Base-by-base conservation (phyloP, 2,329 filamentous ascomycete species). In the Calonectria henricotiae region DNA sequence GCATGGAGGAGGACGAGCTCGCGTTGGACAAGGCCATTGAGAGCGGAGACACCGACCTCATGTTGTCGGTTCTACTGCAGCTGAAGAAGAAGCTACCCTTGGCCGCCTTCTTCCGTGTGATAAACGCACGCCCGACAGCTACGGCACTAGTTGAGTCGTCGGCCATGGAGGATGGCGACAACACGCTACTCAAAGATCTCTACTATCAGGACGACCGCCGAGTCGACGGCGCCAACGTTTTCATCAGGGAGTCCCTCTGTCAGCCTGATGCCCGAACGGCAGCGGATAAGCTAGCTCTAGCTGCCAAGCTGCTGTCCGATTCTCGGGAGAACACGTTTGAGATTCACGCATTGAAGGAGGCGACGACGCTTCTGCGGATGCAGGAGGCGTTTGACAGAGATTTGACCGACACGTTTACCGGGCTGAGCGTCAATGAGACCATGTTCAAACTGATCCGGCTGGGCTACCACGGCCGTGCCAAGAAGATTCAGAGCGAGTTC, bases 121-220 rank as follows among this genome's bases (percentile, higher is more conserved):
- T 98, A 83, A 98, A 95, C 81, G 90, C 89, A 64, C 91, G 95
- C 1, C 95, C 96, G 0, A 89, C 94, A 30, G 96, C 96, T 4
- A 95, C 94, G 2, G 94, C 96, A 0, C 89, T 99, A 12, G 94
- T 99, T 27, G 96, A 99, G 82, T 89, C 94, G 1, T 92, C 92
- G 0, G 96, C 96, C 0, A 80, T 84, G 51, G 86, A 89, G 62
- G 90, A 94, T 62, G 85, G 83, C 23, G 93, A 97, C 77, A 95
- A 97, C 76, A 88, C 89, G 0, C 83, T 99, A 25, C 89, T 99
- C 30, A 99, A 98, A 79, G 96, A 98, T 79, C 86, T 99, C 4
- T 99, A 96, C 84, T 99, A 99, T 80, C 96, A 98, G 83, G 96
- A 98, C 77, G 96, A 99, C 80, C 91, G 96, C 5, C 90, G 95